Conservation (phyloP, 2,329 filamentous ascomycete species). For the Tolypocladium paradoxum region DNA sequence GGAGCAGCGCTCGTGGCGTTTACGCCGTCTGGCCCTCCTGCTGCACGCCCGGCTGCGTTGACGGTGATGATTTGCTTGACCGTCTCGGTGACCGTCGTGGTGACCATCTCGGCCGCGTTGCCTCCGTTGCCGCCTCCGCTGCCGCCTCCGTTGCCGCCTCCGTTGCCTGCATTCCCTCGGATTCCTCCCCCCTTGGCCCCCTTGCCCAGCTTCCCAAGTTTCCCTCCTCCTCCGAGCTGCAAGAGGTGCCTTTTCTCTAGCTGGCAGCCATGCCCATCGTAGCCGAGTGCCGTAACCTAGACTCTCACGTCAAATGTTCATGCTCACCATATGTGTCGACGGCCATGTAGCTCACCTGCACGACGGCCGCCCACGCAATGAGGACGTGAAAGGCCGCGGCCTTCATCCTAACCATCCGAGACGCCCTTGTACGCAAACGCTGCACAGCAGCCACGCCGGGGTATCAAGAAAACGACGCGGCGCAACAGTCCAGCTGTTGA, state of each 20-base stretch:
- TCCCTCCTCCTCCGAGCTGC: slow-evolving; percentile 1
- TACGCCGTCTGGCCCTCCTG: not conserved
- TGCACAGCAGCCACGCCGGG: not conserved
- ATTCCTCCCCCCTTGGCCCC: not conserved
- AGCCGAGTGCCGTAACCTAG: slow-evolving; percentile 3
- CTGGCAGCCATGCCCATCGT: slow-evolving; percentile 1
- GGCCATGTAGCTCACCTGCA: slow-evolving; percentile 6
- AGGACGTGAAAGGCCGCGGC: slow-evolving; percentile 8
- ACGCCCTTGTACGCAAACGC: not conserved
- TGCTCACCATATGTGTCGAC: not conserved
- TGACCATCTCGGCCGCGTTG: slow-evolving; percentile 3
- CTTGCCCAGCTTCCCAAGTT: not conserved
- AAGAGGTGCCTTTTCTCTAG: slow-evolving; percentile 1
- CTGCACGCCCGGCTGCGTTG: not conserved
- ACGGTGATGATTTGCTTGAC: slow-evolving; percentile 6
- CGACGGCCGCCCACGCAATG: slow-evolving; percentile 6
- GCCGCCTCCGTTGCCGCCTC: not conserved
- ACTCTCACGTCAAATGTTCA: not conserved
- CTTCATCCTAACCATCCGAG: slow-evolving; percentile 8
- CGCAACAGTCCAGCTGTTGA: slow-evolving; percentile 4
- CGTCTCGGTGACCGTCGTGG: slow-evolving; percentile 8
- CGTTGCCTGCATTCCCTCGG: not conserved
- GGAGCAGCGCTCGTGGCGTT: not conserved
- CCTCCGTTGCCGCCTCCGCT: not conserved
- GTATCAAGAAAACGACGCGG: not conserved